Evolutionary conservation across 805 yeast genomes (phyloP), one percentile per base, ranked within the genome.

Genomic region (Saccharomycopsis fermentans): DNA sequence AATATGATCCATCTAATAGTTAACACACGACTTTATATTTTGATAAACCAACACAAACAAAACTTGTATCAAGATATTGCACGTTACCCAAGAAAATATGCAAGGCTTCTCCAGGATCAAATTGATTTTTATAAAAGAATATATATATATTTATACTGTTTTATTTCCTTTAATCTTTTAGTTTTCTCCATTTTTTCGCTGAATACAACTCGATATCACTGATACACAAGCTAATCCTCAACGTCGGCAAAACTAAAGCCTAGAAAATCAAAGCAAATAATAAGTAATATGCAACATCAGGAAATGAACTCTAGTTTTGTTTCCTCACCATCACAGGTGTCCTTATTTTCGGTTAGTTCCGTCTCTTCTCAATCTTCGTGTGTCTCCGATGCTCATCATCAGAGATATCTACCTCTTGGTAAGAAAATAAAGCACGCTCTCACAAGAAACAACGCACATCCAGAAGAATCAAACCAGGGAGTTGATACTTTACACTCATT

Each of bases 281-380:
- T 32, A 32, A 32, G 39, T 14, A n/a, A 32, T 19, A n/a, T 52
- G 54, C 55, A 56, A 29, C 17, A 40, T 60, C 34, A 58, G 58
- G 39, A 60, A 60, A 24, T 43, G 50, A 43, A 43, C 50, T 29
- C 37, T 3, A 34, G 35, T 16, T 50, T 50, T 43, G 55, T 55
- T 26, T 54, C 57, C 4, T 58, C 61, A 32, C 63, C 63, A 6
- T 56, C 62, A 27, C 59, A 61, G 36, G 59, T 56, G 17, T 61
- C 63, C 21, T 21, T 61, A 19, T 61, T 61, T 52, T 61, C 63
- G 19, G 62, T 56, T 16, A 53, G 48, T 39, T 55, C 61, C 6
- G 16, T 58, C 1, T 37, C 61, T 1, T 58, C 61, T 24, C 35
- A 50, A 47, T 54, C 59, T 6, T 56, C 59, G 4, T 39, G 40